Evolutionary conservation across 2,329 filamentous ascomycete genomes (phyloP).

Genomic region (Trichoderma arundinaceum): DNA sequence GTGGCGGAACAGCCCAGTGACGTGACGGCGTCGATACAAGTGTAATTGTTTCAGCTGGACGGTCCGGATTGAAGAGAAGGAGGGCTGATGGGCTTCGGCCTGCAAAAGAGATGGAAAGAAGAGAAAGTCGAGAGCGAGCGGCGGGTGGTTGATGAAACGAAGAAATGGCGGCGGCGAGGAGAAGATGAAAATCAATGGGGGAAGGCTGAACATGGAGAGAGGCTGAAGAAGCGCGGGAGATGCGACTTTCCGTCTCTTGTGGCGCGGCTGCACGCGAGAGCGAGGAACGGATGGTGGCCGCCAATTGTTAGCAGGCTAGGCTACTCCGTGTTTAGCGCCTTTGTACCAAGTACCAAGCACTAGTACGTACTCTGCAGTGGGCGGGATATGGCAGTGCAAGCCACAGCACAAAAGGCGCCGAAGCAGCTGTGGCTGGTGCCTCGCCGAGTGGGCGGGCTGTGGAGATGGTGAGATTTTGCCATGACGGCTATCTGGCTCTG

Average conservation of each 20-base stretch:
- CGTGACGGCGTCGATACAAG: not conserved
- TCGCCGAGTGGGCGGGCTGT: not conserved
- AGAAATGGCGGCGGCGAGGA: not conserved
- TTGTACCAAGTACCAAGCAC: no score
- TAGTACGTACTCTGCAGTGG: not conserved
- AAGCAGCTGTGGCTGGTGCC: slow-evolving; percentile 16
- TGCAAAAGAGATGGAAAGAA: slow-evolving; percentile 2
- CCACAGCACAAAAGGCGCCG: no score
- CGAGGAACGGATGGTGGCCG: not conserved
- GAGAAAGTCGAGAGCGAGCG: slow-evolving; percentile 2
- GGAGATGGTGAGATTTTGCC: slow-evolving; percentile 7
- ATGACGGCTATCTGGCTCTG: not conserved
- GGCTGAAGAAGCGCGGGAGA: slow-evolving; percentile 19
- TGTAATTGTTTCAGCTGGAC: not conserved
- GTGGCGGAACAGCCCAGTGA: not conserved
- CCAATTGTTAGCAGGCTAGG: no score
- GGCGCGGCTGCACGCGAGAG: slow-evolving; percentile 14
- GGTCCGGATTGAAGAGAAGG: not conserved
- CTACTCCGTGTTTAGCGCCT: no score
- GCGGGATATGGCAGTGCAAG: not conserved
- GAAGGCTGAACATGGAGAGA: slow-evolving; percentile 19
- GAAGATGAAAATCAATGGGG: not conserved
- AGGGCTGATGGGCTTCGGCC: not conserved
- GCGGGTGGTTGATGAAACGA: slow-evolving; percentile 15
- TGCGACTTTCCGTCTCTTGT: not conserved